phyloP scores from a whole-genome alignment of 176 grass and related monocot genomes.

The Coix lacrymajobi region DNA sequence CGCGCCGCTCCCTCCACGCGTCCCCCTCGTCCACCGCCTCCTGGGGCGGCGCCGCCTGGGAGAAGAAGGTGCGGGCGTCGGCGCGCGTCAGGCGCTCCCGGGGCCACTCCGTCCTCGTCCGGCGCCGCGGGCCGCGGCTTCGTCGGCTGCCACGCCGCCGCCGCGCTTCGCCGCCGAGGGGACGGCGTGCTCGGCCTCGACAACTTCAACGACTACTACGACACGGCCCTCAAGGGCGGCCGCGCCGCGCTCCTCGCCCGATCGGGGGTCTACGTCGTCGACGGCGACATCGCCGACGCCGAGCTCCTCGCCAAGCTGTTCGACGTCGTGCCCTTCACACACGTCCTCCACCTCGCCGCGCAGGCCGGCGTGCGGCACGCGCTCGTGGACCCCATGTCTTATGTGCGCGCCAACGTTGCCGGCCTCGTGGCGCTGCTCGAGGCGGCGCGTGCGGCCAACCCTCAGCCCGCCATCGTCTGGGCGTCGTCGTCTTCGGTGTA shows the following conservation, averaged over 20 bases:
- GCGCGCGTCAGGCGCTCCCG: slow-evolving; percentile 44
- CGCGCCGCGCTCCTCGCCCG: slow-evolving; percentile 58
- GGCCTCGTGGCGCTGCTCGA: slow-evolving; percentile 71
- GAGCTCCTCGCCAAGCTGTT: slow-evolving; percentile 77
- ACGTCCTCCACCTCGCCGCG: slow-evolving; percentile 89
- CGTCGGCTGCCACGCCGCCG: slow-evolving; percentile 70
- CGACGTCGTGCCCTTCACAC: slow-evolving; percentile 83
- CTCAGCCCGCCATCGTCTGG: slow-evolving; percentile 84
- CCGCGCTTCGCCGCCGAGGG: slow-evolving; percentile 61
- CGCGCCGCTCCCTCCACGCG: slow-evolving; percentile 62
- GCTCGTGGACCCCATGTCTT: slow-evolving; percentile 67
- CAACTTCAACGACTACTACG: slow-evolving; percentile 87
- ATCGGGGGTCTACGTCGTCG: slow-evolving; percentile 70
- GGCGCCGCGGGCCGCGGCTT: slow-evolving; percentile 79
- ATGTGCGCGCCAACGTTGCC: slow-evolving; percentile 70
- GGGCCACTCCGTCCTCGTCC: slow-evolving; percentile 60
- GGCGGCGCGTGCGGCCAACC: slow-evolving; percentile 51
- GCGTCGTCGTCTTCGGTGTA: slow-evolving; percentile 81
- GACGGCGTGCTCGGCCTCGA: slow-evolving; percentile 83
- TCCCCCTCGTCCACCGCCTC: slow-evolving; percentile 15
- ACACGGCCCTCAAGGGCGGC: slow-evolving; percentile 69
- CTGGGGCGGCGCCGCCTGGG: slow-evolving; percentile 75
- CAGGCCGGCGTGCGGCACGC: slow-evolving; percentile 89
- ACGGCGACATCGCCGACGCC: slow-evolving; percentile 71
- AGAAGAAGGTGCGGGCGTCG: slow-evolving; percentile 77